phyloP scores from a whole-genome alignment of 352 stramenopile genomes.

The Phytophthora sp. region DNA sequence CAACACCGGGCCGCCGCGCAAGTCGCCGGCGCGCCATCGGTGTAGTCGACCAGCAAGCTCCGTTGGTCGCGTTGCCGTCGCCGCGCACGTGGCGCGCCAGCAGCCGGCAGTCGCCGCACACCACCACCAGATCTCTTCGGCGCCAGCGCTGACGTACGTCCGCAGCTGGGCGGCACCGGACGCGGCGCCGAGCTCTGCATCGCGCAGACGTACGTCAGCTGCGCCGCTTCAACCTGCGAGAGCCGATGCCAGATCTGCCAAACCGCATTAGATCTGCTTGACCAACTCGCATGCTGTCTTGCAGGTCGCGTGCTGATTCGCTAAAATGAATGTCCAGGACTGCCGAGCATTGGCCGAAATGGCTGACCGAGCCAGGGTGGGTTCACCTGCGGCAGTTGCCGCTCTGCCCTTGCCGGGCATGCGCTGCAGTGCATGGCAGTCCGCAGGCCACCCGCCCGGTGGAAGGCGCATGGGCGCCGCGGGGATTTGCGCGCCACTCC shows the following conservation, averaged over 20 bases:
- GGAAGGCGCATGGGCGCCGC: no score
- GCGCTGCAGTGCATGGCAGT: not conserved
- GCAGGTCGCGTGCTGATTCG: not conserved
- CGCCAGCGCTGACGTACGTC: constrained; percentile 14
- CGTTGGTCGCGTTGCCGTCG: not conserved
- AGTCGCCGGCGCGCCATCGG: not conserved
- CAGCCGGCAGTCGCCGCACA: no score
- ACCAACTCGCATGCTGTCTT: not conserved
- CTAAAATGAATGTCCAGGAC: not conserved
- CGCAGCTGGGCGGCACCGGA: constrained; percentile 7
- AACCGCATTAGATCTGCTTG: not conserved
- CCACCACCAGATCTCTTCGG: constrained; percentile 9
- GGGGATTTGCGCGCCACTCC: constrained; percentile 21
- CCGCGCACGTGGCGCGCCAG: not conserved
- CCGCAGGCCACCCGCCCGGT: no score
- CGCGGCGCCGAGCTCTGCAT: not conserved
- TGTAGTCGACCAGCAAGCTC: not conserved
- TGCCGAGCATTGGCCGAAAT: not conserved
- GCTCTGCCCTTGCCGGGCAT: no score
- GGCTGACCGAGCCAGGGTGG: constrained; percentile 26
- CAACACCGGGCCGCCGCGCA: constrained; percentile 9
- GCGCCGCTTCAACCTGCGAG: constrained; percentile 19
- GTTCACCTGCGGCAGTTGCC: constrained; percentile 8
- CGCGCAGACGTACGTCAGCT: not conserved
- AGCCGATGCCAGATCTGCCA: not conserved